A percentile compares a stretch with the other conserved stretches of the same genome.
Conservation (phyloP, 768 basidiomycete genomes). For the Lentinus tigrinus region DNA sequence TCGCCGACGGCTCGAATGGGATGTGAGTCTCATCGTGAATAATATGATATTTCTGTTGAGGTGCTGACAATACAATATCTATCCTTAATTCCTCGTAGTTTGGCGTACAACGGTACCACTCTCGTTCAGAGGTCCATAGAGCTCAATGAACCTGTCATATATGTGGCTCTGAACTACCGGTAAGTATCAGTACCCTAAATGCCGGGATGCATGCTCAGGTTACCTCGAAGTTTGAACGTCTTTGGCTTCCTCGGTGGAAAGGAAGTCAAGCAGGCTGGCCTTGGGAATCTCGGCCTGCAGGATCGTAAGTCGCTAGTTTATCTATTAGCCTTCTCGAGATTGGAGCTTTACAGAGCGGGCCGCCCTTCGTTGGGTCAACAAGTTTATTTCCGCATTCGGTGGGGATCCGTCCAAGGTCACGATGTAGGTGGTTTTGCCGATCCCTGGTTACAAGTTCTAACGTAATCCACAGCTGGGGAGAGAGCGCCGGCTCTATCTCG, state of each 20-base stretch:
- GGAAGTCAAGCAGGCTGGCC: slow-evolving; percentile 35
- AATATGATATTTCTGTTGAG: too few species aligned
- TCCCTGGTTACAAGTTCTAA: too few species aligned
- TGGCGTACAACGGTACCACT: slow-evolving; percentile 37
- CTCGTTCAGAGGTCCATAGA: slow-evolving; percentile 45
- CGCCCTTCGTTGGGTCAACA: slow-evolving; percentile 42
- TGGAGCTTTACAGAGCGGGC: slow-evolving; percentile 26
- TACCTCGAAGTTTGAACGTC: slow-evolving; percentile 14
- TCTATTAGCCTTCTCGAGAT: not conserved
- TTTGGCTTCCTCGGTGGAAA: slow-evolving; percentile 40
- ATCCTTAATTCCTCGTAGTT: slow-evolving; percentile 38
- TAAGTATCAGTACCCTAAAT: not conserved
- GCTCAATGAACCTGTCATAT: slow-evolving; percentile 45
- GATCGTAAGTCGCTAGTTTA: slow-evolving; percentile 34
- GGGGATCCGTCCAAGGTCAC: slow-evolving; percentile 44
- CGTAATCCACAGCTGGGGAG: slow-evolving; percentile 21
- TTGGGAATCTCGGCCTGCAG: slow-evolving; percentile 47
- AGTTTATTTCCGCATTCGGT: slow-evolving; percentile 39
- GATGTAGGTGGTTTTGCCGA: slow-evolving; percentile 25
- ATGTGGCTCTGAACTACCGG: slow-evolving; percentile 53
- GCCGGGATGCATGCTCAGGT: not conserved
- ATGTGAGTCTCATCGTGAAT: not conserved
- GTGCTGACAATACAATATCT: too few species aligned
- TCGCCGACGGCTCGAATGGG: slow-evolving; percentile 2
- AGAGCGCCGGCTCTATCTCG: slow-evolving; percentile 37